Base-by-base conservation (phyloP, 352 stramenopile genomes). In the Pseudoperonospora humuli region DNA sequence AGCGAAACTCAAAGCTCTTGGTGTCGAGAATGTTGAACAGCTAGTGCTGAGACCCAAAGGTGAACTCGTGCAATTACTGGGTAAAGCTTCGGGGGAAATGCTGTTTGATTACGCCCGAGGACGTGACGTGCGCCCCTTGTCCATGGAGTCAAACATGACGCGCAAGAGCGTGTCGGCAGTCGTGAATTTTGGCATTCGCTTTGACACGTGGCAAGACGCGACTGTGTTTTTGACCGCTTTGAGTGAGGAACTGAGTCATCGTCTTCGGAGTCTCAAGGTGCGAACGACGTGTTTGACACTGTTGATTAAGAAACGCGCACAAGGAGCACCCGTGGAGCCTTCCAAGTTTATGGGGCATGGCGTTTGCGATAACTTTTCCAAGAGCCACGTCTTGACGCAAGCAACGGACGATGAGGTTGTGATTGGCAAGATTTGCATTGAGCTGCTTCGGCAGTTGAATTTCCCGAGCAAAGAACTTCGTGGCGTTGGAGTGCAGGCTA, bases 101-200 rank as follows among this genome's bases (percentile, higher is more conserved):
- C 27, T 96, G 7, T 89, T 65, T 24, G 68, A 83, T 18, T 90
- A 70, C 54, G 81, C 77, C 5, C 70, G 79, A 28, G 88, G 88
- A 3, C 62, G 82, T 19, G 88, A 96, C 57, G 28, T 67, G 26
- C 66, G 82, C 0, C 57, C 67, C 3, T 48, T 94, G 7, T 86
- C 73, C 0, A 64, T 87, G 20, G 75, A 94, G 53, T 56, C 61
- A 0, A 86, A 76, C 27, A 65, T 76, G 56, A 78, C 73, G 57
- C 61, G 81, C 2, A 96, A 96, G 56, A 95, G 81, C 33, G 78
- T 97, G 3, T 93, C 84, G 9, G 84, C 88, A 1, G 82, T 96
- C n/a, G 73, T 96, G 7, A 96, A 95, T 57, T 97, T 93, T 51
- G 88, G 88, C 1, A 91, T 97, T 39, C 78, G 88, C 0, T 95